Conservation (phyloP, 2,329 filamentous ascomycete species). For the Fusarium oxysporum region DNA sequence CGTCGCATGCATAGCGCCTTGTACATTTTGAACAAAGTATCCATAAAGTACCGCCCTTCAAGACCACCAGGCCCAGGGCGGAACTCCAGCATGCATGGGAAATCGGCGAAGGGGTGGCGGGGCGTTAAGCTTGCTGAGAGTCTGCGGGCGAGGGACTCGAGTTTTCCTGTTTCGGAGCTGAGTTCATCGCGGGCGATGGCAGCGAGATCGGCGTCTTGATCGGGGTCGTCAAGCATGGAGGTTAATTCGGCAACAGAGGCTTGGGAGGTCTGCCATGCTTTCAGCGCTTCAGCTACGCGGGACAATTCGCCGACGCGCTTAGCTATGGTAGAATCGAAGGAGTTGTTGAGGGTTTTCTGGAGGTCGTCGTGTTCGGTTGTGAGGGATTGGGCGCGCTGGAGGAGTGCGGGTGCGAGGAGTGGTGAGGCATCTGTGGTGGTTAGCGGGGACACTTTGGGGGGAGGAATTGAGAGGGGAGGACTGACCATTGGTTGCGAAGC, state of each 20-base stretch:
- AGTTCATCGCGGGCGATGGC: conserved; percentile 86
- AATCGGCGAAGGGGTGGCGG: conserved; percentile 86
- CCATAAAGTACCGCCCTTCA: conserved; percentile 91
- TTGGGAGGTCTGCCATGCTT: conserved; percentile 67
- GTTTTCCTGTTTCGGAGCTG: conserved; percentile 68
- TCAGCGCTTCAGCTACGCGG: conserved; percentile 66
- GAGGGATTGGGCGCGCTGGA: conserved; percentile 69
- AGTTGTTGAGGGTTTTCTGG: conserved; percentile 60
- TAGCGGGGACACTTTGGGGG: not conserved
- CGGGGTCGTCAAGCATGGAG: conserved; percentile 58
- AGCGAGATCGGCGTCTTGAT: conserved; percentile 76
- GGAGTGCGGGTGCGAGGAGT: conserved; percentile 64
- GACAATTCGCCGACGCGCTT: conserved; percentile 72
- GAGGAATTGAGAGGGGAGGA: fast-evolving
- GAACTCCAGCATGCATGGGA: conserved; percentile 93
- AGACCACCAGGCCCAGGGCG: conserved; percentile 91
- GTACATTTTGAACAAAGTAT: conserved; percentile 92
- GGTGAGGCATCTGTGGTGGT: conserved; percentile 31
- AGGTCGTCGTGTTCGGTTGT: conserved; percentile 68
- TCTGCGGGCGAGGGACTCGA: conserved; percentile 72
- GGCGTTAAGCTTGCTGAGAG: conserved; percentile 86
- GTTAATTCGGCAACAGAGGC: conserved; percentile 66
- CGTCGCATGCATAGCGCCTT: conserved; percentile 77
- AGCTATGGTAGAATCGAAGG: conserved; percentile 68
- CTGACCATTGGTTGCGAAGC: conserved; percentile 50